Conservation (phyloP, 2,329 filamentous ascomycete genomes). For the Rhynchosporium graminicola region DNA sequence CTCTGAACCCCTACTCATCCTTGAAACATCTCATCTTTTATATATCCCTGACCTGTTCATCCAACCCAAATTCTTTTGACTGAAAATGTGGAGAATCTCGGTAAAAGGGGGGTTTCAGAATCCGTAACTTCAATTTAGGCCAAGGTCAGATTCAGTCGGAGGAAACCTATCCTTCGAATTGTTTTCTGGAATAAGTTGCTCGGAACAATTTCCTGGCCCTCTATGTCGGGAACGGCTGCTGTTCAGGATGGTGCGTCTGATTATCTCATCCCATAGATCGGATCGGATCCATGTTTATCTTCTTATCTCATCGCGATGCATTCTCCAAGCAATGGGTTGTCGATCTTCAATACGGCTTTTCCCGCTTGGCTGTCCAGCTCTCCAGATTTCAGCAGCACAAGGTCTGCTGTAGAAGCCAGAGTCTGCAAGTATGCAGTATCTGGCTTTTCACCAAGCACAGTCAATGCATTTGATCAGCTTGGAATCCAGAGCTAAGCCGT, state of each 20-base stretch:
- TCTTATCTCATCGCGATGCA: conserved; percentile 1
- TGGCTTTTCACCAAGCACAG: neutral
- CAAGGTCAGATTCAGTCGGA: neutral
- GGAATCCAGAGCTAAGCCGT: neutral
- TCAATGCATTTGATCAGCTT: neutral
- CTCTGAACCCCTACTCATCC: neutral
- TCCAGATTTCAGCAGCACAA: too few relatives aligned
- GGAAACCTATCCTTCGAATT: neutral
- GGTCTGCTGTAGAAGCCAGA: too few relatives aligned
- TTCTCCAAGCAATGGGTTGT: too few relatives aligned
- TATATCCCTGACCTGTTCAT: neutral
- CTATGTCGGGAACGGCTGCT: neutral
- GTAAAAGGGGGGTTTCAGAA: neutral
- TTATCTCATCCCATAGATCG: neutral
- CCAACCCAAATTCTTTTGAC: too few relatives aligned
- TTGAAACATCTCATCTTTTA: neutral
- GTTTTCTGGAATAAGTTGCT: conserved; percentile 9
- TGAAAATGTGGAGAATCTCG: too few relatives aligned
- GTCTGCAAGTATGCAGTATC: neutral
- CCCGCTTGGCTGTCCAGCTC: too few relatives aligned
- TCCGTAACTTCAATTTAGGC: neutral
- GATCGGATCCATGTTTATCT: neutral
- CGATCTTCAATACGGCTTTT: too few relatives aligned
- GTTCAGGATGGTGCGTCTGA: neutral
- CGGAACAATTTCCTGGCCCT: neutral